Base-by-base conservation (phyloP, 768 basidiomycete species). In the Phylloporus sp. region DNA sequence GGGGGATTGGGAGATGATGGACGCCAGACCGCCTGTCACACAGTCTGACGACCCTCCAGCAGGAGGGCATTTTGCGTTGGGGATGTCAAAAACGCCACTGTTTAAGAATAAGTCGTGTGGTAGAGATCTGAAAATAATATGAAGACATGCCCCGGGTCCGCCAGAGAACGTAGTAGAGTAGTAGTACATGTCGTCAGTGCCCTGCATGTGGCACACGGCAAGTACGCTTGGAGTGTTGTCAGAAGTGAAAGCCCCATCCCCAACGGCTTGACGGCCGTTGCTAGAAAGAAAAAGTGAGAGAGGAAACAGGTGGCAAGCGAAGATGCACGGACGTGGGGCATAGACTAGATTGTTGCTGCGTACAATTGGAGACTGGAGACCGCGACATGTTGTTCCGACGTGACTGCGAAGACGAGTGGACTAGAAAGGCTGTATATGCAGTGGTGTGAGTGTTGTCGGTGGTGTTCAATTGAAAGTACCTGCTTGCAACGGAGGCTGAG, bases 201-300 rank as follows among this genome's bases (percentile, higher is more conserved):
- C 91, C 67, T 91, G 81, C 60, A 89, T 75, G 56, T 87, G 86
- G 81, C 87, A 90, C 61, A 91, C 85, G 56, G 91, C 91, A 72
- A 91, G 81, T 66, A 91, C 86, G 72, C 77, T 88, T 59, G 87
- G 81, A 73, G 81, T 78, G 59, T 73, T 78, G 84, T 85, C 84
- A 82, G 81, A 80, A 74, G 79, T 78, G 75, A 76, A 74, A 82
- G 91, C 91, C 91, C 91, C 91, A 91, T 93, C 91, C 75, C 90
- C 91, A 93, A 92, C 91, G 90, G 86, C 80, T 76, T 84, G 86
- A 88, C 88, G 82, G 74, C 88, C 91, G 90, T 92, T 92, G 91
- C 91, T 93, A 44, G 27, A 57, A 8, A 24, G 9, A 35, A 47
- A 15, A 40, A 15, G 53, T 68, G 44, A 69, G 62, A 53, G n/a